These are phyloP conservation scores for Anthracocystis panici-leucophaei DNA, from an alignment of 1,284 basidiomycete genomes.

Conservation along the genomic window DNA sequence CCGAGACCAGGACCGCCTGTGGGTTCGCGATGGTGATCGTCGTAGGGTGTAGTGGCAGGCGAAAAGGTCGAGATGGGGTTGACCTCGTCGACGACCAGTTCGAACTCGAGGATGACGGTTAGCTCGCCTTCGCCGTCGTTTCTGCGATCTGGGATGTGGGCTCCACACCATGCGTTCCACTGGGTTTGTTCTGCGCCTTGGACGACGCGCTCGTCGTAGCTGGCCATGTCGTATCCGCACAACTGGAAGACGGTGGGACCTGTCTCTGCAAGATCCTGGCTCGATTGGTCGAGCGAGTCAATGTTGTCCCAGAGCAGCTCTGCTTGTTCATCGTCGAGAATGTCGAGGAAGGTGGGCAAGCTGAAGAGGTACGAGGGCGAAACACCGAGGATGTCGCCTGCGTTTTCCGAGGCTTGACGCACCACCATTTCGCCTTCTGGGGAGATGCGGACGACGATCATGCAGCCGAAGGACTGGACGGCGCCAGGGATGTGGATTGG, in stretches of 20 bases:
- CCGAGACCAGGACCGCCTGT: constrained; percentile 54
- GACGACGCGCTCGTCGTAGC: constrained; percentile 70
- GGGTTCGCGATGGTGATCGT: constrained; percentile 31
- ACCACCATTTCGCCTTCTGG: constrained; percentile 77
- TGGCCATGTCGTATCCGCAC: constrained; percentile 74
- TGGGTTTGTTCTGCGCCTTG: constrained; percentile 70
- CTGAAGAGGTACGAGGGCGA: constrained; percentile 83
- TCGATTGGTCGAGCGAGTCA: constrained; percentile 76
- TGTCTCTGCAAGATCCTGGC: constrained; percentile 71
- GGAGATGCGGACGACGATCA: constrained; percentile 81
- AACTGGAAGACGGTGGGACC: constrained; percentile 76
- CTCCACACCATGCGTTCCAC: constrained; percentile 88
- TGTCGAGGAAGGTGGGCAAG: constrained; percentile 81
- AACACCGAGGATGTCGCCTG: constrained; percentile 78
- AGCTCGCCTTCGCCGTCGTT: constrained; percentile 40
- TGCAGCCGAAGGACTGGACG: constrained; percentile 85
- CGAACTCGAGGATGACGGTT: constrained; percentile 78
- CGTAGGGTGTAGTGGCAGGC: constrained; percentile 39
- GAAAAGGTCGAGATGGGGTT: constrained; percentile 75
- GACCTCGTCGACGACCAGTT: constrained; percentile 79
- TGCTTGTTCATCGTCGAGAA: constrained; percentile 79
- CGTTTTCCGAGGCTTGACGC: constrained; percentile 85
- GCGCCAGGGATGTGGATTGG: constrained; percentile 87
- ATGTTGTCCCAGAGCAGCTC: constrained; percentile 83
- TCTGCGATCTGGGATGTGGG: constrained; percentile 72